Conservation (phyloP, 1,284 basidiomycete species). For the Hemileia vastatrix region DNA sequence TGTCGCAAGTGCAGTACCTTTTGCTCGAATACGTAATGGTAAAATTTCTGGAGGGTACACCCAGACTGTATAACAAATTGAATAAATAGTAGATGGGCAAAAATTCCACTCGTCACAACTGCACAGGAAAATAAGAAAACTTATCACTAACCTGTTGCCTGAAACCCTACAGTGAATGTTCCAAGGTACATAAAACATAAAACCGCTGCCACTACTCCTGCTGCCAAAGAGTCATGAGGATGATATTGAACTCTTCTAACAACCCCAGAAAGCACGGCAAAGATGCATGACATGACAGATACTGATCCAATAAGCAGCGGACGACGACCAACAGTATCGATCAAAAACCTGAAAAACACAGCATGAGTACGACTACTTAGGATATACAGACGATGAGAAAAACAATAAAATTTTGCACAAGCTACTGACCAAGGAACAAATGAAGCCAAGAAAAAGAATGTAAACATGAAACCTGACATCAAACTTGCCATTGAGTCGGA, state of each 20-base stretch:
- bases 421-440: slow-evolving; percentile 20
- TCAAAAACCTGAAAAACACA: slow-evolving; percentile 38
- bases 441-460: slow-evolving; percentile 34
- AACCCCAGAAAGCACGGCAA: slow-evolving; percentile 37
- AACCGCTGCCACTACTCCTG: slow-evolving; percentile 31
- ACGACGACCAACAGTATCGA: slow-evolving; percentile 40
- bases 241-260: slow-evolving; percentile 33
- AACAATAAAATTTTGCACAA: background rate
- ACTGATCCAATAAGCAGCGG: slow-evolving; percentile 37
- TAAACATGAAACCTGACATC: slow-evolving; percentile 39
- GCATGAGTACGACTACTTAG: no score
- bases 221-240: slow-evolving; percentile 27
- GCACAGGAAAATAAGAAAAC: no score
- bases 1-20: slow-evolving; percentile 39
- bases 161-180: slow-evolving; percentile 42
- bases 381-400: background rate
- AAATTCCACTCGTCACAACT: no score
- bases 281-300: slow-evolving; percentile 36
- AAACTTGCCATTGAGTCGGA: slow-evolving; percentile 28
- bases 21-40: slow-evolving; percentile 35
- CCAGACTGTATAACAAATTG: no score
- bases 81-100: no score
- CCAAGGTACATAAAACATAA: slow-evolving; percentile 41
- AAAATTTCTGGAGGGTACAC: slow-evolving; percentile 42
- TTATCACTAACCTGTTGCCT: slow-evolving; percentile 26